Conservation (phyloP, 805 yeast species). For the Yamadazyma sp. region DNA sequence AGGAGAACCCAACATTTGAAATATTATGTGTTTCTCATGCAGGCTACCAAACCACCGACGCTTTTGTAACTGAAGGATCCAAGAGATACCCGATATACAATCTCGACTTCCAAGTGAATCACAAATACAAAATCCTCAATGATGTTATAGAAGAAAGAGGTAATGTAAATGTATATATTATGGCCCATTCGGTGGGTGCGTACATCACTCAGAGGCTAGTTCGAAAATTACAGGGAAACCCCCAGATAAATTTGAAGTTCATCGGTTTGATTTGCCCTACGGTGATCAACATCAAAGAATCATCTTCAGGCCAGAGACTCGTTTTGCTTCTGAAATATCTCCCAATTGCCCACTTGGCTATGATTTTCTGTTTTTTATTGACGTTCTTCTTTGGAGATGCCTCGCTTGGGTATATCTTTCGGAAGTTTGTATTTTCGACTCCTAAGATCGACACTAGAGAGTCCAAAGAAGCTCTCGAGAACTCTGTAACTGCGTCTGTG, state of each 20-base stretch:
- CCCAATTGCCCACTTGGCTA: slow-evolving; percentile 25
- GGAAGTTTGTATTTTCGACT: slow-evolving; percentile 14
- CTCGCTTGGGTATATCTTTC: slow-evolving; percentile 23
- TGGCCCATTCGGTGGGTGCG: slow-evolving; percentile 75
- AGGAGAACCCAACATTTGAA: slow-evolving; percentile 46
- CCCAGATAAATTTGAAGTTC: slow-evolving; percentile 27
- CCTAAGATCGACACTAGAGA: slow-evolving; percentile 20
- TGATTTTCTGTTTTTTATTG: slow-evolving; percentile 23
- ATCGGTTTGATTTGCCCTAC: slow-evolving; percentile 73
- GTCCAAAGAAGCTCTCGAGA: slow-evolving; percentile 21
- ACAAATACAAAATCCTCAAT: slow-evolving; percentile 53
- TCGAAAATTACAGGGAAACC: slow-evolving; percentile 19
- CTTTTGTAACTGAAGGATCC: slow-evolving; percentile 21
- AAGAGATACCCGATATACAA: slow-evolving; percentile 28
- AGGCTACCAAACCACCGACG: slow-evolving; percentile 45
- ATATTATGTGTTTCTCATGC: slow-evolving; percentile 64
- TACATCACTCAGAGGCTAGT: slow-evolving; percentile 59
- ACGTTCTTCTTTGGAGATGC: slow-evolving; percentile 23
- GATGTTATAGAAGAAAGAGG: slow-evolving; percentile 23
- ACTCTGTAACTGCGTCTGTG: slow-evolving; percentile 43
- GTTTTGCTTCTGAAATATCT: slow-evolving; percentile 24
- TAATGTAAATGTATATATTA: slow-evolving; percentile 41
- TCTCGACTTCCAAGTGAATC: slow-evolving; percentile 57
- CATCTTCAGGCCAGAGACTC: slow-evolving; percentile 34
- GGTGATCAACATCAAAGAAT: slow-evolving; percentile 55